Evolutionary conservation across 768 basidiomycete genomes (phyloP).

Genomic region (Nidularia pulvinata): DNA sequence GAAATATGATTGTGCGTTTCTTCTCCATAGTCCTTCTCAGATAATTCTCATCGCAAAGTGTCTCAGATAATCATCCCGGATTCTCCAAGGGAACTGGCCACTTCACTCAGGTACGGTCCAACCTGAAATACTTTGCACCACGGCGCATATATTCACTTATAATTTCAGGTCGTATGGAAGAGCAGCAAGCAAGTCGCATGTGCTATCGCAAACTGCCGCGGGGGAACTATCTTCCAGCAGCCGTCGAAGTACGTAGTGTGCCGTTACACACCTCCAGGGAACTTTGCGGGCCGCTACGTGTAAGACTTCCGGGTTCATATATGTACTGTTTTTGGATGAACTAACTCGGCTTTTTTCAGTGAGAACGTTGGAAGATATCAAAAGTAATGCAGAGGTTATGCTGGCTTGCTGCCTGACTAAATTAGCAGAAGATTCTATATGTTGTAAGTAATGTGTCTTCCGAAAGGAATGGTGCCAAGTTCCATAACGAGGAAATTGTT

Average conservation of each 20-base stretch:
- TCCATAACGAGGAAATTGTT: too few species aligned
- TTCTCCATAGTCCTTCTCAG: background rate
- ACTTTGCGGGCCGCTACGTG: constrained; percentile 9
- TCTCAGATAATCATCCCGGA: constrained; percentile 16
- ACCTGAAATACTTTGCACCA: background rate
- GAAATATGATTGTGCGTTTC: constrained; percentile 14
- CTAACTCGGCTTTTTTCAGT: background rate
- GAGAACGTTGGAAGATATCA: background rate
- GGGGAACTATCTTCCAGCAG: constrained; percentile 13
- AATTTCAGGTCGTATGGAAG: constrained; percentile 52
- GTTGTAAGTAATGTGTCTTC: background rate
- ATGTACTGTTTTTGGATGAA: background rate
- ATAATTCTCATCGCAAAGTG: background rate
- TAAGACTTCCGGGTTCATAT: background rate
- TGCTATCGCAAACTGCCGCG: constrained; percentile 35
- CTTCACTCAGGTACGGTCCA: constrained; percentile 18
- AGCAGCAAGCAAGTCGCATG: constrained; percentile 44
- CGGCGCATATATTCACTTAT: background rate
- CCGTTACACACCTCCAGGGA: constrained; percentile 18
- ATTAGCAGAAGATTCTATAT: background rate
- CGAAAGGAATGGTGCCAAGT: too few species aligned
- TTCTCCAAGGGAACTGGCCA: constrained; percentile 19
- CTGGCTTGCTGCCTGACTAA: background rate
- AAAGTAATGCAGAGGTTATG: background rate
- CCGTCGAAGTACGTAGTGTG: constrained; percentile 17